Base-by-base conservation (phyloP, 139 green algal genomes). In the Micractinium sp. region DNA sequence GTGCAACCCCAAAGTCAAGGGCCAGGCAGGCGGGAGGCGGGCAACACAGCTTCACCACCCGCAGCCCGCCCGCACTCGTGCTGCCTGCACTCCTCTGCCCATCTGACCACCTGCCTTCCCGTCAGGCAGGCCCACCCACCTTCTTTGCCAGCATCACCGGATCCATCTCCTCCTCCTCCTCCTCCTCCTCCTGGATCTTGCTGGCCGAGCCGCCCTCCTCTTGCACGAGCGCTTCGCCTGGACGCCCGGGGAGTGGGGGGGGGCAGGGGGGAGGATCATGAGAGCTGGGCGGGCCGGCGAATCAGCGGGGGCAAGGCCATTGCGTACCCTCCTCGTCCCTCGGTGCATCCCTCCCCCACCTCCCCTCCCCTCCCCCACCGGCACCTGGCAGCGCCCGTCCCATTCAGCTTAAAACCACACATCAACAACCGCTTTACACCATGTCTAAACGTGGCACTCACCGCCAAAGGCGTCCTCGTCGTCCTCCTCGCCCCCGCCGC, bases 101-200 rank as follows among this genome's bases (percentile, higher is more conserved):
- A 19, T 20, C 12, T 15, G 47, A 41, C 19, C 18, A 60, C 41
- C 39, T 13, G 29, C 16, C 31, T 23, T 1, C n/a, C n/a, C 41
- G 25, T 23, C 63, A 5, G 1, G n/a, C 35, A 38, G 31, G 1
- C 33, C 0, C 18, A 27, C 77, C 77, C 81, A 87, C 77, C 81
- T 88, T 89, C 61, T 92, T 80, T 81, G 88, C 35, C 82, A 93
- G 73, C 75, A 85, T 60, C 53, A 92, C 38, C 18, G 88, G 67
- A 38, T 92, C 86, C 61, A 89, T 39, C 66, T 91, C 90, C 56
- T 88, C 91, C 5, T 95, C 92, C 31, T 96, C 92, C 25, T 91
- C 90, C 69, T 85, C 77, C 77, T 38, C 76, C 53, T 73, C 67
- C 81, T 60, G 56, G 67, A 61, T 88, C 84, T 53, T 88, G 31